Evolutionary conservation across 2,329 filamentous ascomycete species (phyloP).

Genomic region (Epichloe uncinata): DNA sequence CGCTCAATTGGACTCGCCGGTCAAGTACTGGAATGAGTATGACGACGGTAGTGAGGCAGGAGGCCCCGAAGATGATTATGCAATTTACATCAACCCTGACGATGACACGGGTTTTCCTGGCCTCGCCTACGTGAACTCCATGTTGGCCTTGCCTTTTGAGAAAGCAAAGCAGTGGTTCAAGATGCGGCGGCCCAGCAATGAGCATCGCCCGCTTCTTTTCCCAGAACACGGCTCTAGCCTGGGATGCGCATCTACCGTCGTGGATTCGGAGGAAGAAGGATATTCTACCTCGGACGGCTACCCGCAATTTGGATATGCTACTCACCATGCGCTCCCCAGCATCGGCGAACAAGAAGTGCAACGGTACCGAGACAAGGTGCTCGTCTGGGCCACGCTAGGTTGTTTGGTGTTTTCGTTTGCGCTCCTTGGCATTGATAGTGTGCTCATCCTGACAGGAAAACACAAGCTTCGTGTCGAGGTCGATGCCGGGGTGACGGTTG

Average conservation of each 20-base stretch:
- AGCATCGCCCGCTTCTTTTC: slow-evolving; percentile 12
- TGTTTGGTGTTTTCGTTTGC: slow-evolving; percentile 47
- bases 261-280: slow-evolving; percentile 31
- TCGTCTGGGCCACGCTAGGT: slow-evolving; percentile 39
- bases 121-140: slow-evolving; percentile 42
- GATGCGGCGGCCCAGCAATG: slow-evolving; percentile 12
- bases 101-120: slow-evolving; percentile 48
- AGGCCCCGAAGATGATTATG: slow-evolving; percentile 48
- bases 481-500: slow-evolving; percentile 57
- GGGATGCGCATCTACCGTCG: slow-evolving; percentile 18
- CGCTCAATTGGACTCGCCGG: slow-evolving; percentile 15
- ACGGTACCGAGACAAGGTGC: slow-evolving; percentile 38
- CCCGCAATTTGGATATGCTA: slow-evolving; percentile 35
- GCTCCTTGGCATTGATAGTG: slow-evolving; percentile 49
- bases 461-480: slow-evolving; percentile 58
- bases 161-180: slow-evolving; percentile 39
- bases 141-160: slow-evolving; percentile 35
- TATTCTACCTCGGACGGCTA: slow-evolving; percentile 41
- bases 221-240: slow-evolving; percentile 7
- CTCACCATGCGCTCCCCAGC: slow-evolving; percentile 41
- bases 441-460: slow-evolving; percentile 54
- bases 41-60: slow-evolving; percentile 62
- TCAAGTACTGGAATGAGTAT: slow-evolving; percentile 75
- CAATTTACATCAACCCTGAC: slow-evolving; percentile 63
- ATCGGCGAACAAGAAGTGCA: slow-evolving; percentile 36